Evolutionary conservation across 83 land plant species (phyloP).

Genomic region (Picea abies): DNA sequence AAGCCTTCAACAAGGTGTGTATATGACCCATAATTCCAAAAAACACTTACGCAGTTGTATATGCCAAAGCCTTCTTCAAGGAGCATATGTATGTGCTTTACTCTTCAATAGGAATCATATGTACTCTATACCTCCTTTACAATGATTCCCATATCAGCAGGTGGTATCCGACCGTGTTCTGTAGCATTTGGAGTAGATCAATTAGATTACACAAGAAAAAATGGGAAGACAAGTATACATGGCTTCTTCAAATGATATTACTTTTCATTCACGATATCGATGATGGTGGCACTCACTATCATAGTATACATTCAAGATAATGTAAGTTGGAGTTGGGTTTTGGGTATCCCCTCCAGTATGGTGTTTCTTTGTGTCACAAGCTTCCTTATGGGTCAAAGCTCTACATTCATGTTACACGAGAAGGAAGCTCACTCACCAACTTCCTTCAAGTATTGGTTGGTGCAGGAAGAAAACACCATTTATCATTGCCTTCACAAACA

Average conservation of each 20-base stretch:
- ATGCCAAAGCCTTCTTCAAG: too few species aligned
- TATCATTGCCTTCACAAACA: background rate
- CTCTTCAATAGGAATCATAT: too few species aligned
- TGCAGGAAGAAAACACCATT: too few species aligned
- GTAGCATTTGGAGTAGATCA: constrained; percentile 24
- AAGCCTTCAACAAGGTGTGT: too few species aligned
- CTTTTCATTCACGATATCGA: constrained; percentile 23
- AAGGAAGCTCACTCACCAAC: too few species aligned
- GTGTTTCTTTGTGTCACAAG: constrained; percentile 5
- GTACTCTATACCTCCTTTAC: constrained; percentile 36
- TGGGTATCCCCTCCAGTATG: constrained; percentile 33
- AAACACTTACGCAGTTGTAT: too few species aligned
- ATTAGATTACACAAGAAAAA: constrained; percentile 6
- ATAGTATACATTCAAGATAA: constrained; percentile 28
- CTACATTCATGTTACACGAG: constrained; percentile 8
- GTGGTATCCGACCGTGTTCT: constrained; percentile 42
- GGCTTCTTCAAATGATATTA: constrained; percentile 27
- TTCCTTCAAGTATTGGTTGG: too few species aligned
- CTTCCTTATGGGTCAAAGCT: constrained; percentile 36
- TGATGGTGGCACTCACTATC: constrained; percentile 21
- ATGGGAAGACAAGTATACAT: constrained; percentile 15
- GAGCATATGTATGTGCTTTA: too few species aligned
- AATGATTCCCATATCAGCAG: constrained; percentile 45
- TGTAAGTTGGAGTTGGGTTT: constrained; percentile 55
- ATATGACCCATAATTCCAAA: too few species aligned